Conservation (phyloP, 1,284 basidiomycete genomes). For the Sporisorium exsertum region DNA sequence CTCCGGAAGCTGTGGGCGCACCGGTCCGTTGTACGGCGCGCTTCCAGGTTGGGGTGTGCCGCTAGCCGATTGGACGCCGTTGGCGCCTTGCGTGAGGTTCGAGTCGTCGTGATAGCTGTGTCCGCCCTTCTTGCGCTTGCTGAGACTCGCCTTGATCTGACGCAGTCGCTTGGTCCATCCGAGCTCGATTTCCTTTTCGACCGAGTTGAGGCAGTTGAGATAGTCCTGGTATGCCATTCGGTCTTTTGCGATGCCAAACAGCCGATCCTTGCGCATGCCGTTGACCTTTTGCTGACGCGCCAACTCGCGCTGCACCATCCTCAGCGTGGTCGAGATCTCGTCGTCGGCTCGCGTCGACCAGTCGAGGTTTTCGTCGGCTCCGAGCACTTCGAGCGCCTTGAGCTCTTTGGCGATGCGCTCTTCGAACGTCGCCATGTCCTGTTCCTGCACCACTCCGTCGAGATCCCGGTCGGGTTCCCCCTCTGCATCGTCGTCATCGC, state of each 20-base stretch:
- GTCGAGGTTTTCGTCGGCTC: constrained; percentile 70
- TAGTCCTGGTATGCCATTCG: constrained; percentile 81
- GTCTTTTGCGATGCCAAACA: constrained; percentile 83
- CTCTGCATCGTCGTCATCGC: constrained; percentile 49
- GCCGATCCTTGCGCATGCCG: constrained; percentile 81
- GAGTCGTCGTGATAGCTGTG: constrained; percentile 41
- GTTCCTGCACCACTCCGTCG: constrained; percentile 50
- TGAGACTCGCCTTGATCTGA: constrained; percentile 64
- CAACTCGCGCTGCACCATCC: constrained; percentile 86
- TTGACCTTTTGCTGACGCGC: constrained; percentile 82
- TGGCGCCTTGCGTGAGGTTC: constrained; percentile 25
- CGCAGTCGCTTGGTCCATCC: constrained; percentile 64
- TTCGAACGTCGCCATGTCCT: constrained; percentile 73
- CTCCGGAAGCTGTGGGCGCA: constrained; percentile 60
- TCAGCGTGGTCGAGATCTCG: constrained; percentile 88
- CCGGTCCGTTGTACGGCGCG: constrained; percentile 53
- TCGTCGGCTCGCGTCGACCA: constrained; percentile 75
- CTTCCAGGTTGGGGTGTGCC: constrained; percentile 38
- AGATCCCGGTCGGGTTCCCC: constrained; percentile 34
- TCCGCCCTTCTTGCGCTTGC: constrained; percentile 63
- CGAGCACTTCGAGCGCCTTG: constrained; percentile 72
- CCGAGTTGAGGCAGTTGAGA: constrained; percentile 59
- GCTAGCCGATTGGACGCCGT: constrained; percentile 34
- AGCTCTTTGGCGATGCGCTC: constrained; percentile 73
- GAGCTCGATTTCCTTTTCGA: constrained; percentile 67